A percentile compares a stretch with the other conserved stretches of the same genome.
Conservation (phyloP, 495 filamentous ascomycete genomes). For the Aspergillus wentii region DNA sequence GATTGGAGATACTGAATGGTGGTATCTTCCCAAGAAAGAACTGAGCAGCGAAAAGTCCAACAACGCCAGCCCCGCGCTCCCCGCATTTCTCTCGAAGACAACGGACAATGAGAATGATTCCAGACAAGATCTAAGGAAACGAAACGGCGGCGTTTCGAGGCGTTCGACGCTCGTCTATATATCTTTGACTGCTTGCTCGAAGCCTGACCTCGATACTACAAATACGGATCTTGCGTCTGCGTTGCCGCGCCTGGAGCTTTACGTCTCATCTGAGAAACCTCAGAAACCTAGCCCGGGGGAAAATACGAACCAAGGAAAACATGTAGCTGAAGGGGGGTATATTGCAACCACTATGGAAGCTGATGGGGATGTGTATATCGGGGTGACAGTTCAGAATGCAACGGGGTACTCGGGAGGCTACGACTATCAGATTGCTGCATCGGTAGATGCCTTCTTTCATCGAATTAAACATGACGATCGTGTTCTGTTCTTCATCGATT, state of each 20-base stretch:
- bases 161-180: slow-evolving; percentile 59
- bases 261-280: slow-evolving; percentile 64
- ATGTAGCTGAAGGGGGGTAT: slow-evolving; percentile 55
- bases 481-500: slow-evolving; percentile 70
- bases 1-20: slow-evolving; percentile 53
- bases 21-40: slow-evolving; percentile 43
- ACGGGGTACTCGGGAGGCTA: slow-evolving; percentile 56
- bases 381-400: slow-evolving; percentile 62
- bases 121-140: too few relatives aligned
- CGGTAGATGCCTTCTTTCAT: slow-evolving; percentile 70
- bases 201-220: slow-evolving; percentile 51
- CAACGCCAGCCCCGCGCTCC: too few relatives aligned
- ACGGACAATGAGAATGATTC: too few relatives aligned
- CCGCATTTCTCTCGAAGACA: too few relatives aligned
- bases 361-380: slow-evolving; percentile 64
- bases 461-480: slow-evolving; percentile 39
- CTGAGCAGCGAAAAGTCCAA: slow-evolving; percentile 3
- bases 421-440: slow-evolving; percentile 77
- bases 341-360: slow-evolving; percentile 27
- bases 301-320: slow-evolving; percentile 34
- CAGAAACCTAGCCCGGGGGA: slow-evolving; percentile 60
- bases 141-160: too few relatives aligned
- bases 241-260: slow-evolving; percentile 72
- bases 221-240: slow-evolving; percentile 13
- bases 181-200: slow-evolving; percentile 74